Conservation (phyloP, 805 yeast genomes). For the Kazachstania kunashirensis region DNA sequence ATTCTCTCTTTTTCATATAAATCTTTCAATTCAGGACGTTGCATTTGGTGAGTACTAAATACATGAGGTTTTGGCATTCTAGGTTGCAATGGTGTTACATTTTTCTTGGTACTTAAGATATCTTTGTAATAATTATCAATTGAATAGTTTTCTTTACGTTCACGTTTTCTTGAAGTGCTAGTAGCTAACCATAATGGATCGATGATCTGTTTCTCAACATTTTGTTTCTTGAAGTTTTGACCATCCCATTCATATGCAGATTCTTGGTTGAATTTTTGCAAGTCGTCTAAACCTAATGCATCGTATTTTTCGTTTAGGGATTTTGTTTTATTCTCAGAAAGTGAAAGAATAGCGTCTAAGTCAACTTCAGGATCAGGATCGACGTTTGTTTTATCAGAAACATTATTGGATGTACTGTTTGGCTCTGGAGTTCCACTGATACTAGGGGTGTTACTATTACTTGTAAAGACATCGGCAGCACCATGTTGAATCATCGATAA, state of each 20-base stretch:
- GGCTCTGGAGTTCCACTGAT: slow-evolving; percentile 18
- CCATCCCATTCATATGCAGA: slow-evolving; percentile 87
- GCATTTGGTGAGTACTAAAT: slow-evolving; percentile 85
- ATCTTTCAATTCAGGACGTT: slow-evolving; percentile 61
- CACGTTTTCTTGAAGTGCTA: slow-evolving; percentile 60
- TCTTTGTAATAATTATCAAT: slow-evolving; percentile 82
- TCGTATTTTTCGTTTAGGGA: slow-evolving; percentile 55
- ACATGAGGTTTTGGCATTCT: slow-evolving; percentile 79
- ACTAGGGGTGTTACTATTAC: neutral
- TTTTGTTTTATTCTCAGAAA: slow-evolving; percentile 55
- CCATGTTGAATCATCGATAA: slow-evolving; percentile 79
- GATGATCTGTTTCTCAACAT: slow-evolving; percentile 37
- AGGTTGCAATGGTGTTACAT: slow-evolving; percentile 47
- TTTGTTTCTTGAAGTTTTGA: slow-evolving; percentile 63
- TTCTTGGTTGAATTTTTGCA: slow-evolving; percentile 66
- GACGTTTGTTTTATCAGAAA: slow-evolving; percentile 11
- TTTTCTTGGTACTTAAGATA: slow-evolving; percentile 56
- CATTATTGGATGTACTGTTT: slow-evolving; percentile 5
- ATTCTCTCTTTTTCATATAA: slow-evolving; percentile 75
- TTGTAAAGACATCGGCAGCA: slow-evolving; percentile 51
- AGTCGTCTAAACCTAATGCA: slow-evolving; percentile 61
- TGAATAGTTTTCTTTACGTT: slow-evolving; percentile 65
- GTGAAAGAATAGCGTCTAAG: slow-evolving; percentile 49
- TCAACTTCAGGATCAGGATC: slow-evolving; percentile 38
- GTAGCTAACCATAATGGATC: slow-evolving; percentile 55